Percentiles rank a stretch among this genome's conserved stretches.
These are phyloP conservation scores for Wallacemonas sp. DNA, from an alignment of 208 protist genomes.

Conservation along the genomic window DNA sequence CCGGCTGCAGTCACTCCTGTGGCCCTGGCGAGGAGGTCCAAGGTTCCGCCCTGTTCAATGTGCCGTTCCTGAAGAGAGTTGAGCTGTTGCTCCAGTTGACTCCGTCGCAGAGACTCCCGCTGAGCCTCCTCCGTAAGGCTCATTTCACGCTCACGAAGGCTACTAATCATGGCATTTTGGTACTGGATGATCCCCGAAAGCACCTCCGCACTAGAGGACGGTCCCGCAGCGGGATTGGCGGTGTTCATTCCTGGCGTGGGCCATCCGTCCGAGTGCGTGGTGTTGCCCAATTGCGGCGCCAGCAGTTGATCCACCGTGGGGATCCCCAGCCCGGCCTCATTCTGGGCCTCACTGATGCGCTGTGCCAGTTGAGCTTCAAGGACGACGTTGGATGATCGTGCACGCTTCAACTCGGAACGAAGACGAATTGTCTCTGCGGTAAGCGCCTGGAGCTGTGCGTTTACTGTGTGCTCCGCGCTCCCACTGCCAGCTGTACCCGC, in stretches of 20 bases:
- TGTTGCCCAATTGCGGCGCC: not conserved
- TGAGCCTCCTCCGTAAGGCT: slow-evolving; percentile 63
- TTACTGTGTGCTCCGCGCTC: slow-evolving; percentile 20
- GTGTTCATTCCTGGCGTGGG: not conserved
- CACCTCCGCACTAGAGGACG: slow-evolving; percentile 23
- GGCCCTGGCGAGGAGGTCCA: slow-evolving; percentile 45
- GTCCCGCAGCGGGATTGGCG: not conserved
- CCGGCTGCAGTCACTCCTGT: slow-evolving; percentile 18
- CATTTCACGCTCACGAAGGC: slow-evolving; percentile 70
- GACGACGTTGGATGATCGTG: slow-evolving; percentile 61
- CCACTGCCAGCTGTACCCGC: slow-evolving; percentile 15
- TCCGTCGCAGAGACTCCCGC: slow-evolving; percentile 37
- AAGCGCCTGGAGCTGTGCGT: slow-evolving; percentile 59
- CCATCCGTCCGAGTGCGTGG: not conserved
- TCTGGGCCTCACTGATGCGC: slow-evolving; percentile 42
- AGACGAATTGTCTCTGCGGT: slow-evolving; percentile 74
- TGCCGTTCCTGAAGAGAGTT: slow-evolving; percentile 35
- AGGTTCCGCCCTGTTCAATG: slow-evolving; percentile 60
- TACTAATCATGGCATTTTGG: slow-evolving; percentile 78
- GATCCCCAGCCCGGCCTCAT: not conserved
- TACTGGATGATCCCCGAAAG: slow-evolving; percentile 62
- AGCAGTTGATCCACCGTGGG: slow-evolving; percentile 1
- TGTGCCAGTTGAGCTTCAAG: slow-evolving; percentile 76
- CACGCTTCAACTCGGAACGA: slow-evolving; percentile 59
- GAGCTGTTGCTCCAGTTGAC: slow-evolving; percentile 41